A percentile compares a stretch with the other conserved stretches of the same genome.
Conservation (phyloP, 768 basidiomycete species). For the Coprinellus aureogranulatus region DNA sequence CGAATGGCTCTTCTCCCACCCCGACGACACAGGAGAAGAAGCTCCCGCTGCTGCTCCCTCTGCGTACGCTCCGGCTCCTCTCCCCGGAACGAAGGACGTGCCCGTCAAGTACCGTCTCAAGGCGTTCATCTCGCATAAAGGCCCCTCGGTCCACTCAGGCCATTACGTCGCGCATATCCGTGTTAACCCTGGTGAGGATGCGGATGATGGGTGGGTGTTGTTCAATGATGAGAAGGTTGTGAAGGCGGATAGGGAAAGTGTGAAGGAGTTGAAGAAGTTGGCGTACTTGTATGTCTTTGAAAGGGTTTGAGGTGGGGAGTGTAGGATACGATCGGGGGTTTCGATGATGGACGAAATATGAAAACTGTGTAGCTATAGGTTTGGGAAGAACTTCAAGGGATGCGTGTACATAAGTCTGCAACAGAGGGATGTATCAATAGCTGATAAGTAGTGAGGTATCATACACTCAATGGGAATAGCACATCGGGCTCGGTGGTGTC, state of each 20-base stretch:
- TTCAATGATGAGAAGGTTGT: conserved; percentile 98
- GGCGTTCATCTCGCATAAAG: conserved; percentile 97
- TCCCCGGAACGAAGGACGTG: conserved; percentile 52
- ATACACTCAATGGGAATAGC: no score
- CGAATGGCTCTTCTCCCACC: conserved; percentile 95
- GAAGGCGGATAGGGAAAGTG: conserved; percentile 79
- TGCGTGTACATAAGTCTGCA: no score
- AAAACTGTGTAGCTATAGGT: no score
- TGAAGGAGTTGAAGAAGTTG: conserved; percentile 73
- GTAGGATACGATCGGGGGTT: no score
- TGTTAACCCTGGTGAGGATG: conserved; percentile 30
- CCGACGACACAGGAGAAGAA: conserved; percentile 78
- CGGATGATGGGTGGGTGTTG: conserved; percentile 66
- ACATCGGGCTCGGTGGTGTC: no score
- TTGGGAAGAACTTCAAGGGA: no score
- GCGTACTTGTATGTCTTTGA: conserved; percentile 96
- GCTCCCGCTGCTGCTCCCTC: conserved; percentile 18
- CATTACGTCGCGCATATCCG: conserved; percentile 88
- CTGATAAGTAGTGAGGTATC: no score
- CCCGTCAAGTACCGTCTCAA: conserved; percentile 82
- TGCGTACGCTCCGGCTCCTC: conserved; percentile 14
- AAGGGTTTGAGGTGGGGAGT: conserved; percentile 33
- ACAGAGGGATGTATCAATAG: no score
- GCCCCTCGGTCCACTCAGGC: conserved; percentile 90
- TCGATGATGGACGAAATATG: no score